Evolutionary conservation across 164 flowering plant species (phyloP).

Genomic region (Platanus orientalis): DNA sequence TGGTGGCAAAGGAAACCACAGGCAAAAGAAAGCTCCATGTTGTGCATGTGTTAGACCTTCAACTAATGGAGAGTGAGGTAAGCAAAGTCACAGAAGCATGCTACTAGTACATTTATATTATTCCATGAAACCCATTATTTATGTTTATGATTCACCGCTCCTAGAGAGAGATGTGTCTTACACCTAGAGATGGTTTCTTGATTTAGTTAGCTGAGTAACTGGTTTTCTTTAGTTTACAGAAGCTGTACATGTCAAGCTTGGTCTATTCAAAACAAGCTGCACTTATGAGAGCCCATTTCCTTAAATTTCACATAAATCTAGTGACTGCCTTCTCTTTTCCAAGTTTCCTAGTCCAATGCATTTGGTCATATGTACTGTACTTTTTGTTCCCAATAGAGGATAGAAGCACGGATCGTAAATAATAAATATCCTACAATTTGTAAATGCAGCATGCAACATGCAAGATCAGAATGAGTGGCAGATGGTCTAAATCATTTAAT

Average conservation of each 20-base stretch:
- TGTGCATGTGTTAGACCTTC: slow-evolving; percentile 63
- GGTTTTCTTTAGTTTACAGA: neutral
- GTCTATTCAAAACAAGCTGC: slow-evolving; percentile 3
- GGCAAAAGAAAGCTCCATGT: slow-evolving; percentile 42
- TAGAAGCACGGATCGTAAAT: no score
- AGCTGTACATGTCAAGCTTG: slow-evolving; percentile 9
- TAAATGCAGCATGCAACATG: no score
- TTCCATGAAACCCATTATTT: neutral
- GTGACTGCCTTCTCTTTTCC: no score
- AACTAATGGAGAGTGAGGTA: slow-evolving; percentile 28
- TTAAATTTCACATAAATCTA: neutral
- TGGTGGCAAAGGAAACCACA: slow-evolving; percentile 25
- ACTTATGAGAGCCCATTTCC: slow-evolving; percentile 3
- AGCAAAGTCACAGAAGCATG: neutral
- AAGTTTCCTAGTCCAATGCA: no score
- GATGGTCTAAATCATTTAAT: no score
- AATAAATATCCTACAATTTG: no score
- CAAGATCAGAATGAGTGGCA: no score
- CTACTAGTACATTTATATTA: neutral
- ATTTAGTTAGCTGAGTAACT: neutral
- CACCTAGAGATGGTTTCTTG: neutral
- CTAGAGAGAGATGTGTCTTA: slow-evolving; percentile 7
- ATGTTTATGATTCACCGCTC: neutral
- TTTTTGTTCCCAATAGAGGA: no score
- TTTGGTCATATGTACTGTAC: no score